Conservation (phyloP, 1,284 basidiomycete genomes). For the Porogramme epimiltina region DNA sequence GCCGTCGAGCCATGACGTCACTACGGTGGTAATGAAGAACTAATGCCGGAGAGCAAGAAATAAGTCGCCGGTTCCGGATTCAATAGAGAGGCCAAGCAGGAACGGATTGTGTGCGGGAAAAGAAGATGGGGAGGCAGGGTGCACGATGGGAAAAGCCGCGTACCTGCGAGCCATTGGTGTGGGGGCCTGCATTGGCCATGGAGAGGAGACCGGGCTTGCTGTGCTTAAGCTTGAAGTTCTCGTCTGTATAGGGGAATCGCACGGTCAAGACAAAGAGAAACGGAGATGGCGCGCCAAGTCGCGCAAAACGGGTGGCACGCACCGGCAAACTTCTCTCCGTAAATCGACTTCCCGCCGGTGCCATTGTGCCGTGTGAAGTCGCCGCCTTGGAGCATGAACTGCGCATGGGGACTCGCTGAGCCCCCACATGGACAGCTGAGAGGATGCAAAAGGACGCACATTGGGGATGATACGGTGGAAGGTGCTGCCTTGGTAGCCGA, state of each 20-base stretch:
- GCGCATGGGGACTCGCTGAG: background rate
- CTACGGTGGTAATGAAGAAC: conserved; percentile 90
- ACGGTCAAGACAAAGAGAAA: background rate
- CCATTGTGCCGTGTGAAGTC: conserved; percentile 60
- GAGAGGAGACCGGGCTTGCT: conserved; percentile 81
- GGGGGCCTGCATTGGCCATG: conserved; percentile 84
- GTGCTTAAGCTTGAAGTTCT: conserved; percentile 86
- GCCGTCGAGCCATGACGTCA: conserved; percentile 78
- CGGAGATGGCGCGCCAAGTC: background rate
- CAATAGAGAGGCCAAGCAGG: too few relatives aligned
- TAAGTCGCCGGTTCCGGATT: background rate
- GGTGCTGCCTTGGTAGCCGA: conserved; percentile 62
- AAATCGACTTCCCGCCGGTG: conserved; percentile 88
- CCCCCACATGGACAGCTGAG: background rate
- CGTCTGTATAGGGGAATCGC: conserved; percentile 51
- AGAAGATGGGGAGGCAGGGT: background rate
- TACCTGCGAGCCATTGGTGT: conserved; percentile 45
- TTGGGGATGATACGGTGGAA: conserved; percentile 88
- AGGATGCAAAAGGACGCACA: conserved; percentile 32
- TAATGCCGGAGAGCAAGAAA: conserved; percentile 34
- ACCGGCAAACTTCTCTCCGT: conserved; percentile 81
- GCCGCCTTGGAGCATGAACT: conserved; percentile 89
- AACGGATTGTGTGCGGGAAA: too few relatives aligned
- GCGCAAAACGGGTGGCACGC: conserved; percentile 24
- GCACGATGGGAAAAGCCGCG: background rate